These are phyloP conservation scores for Elongisporangium anandrum DNA, from an alignment of 352 stramenopile genomes.

Conservation along the genomic window DNA sequence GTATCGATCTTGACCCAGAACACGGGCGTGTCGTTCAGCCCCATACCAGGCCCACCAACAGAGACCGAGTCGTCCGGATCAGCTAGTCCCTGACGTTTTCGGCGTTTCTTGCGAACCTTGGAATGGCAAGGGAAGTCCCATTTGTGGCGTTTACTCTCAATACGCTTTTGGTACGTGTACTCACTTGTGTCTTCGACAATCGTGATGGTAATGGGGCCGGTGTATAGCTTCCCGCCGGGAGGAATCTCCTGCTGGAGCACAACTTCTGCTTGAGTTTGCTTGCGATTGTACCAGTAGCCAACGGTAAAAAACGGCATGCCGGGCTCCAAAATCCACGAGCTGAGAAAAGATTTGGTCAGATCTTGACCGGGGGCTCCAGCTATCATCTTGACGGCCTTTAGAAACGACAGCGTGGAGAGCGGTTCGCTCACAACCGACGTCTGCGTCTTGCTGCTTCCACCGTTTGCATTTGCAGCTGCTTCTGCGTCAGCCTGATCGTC, in stretches of 20 bases:
- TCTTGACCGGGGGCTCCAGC: constrained; percentile 72
- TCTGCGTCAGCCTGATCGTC: constrained; percentile 20
- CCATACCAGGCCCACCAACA: constrained; percentile 72
- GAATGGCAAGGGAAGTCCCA: constrained; percentile 85
- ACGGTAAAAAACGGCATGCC: constrained; percentile 86
- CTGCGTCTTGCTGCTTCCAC: constrained; percentile 8
- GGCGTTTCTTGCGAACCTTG: constrained; percentile 85
- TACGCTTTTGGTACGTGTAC: constrained; percentile 77
- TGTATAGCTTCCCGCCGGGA: constrained; percentile 76
- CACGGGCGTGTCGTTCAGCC: constrained; percentile 81
- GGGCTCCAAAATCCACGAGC: constrained; percentile 73
- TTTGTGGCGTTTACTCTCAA: constrained; percentile 82
- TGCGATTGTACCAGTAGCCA: constrained; percentile 87
- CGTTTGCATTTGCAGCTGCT: constrained; percentile 3
- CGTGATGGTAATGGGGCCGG: constrained; percentile 74
- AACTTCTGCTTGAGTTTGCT: constrained; percentile 82
- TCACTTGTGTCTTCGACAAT: constrained; percentile 86
- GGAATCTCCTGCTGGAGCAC: constrained; percentile 81
- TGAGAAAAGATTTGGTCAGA: constrained; percentile 77
- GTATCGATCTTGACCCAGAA: constrained; percentile 88
- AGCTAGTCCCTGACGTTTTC: constrained; percentile 74
- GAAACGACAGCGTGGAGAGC: constrained; percentile 72
- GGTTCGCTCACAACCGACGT: constrained; percentile 27
- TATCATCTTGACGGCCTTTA: constrained; percentile 80
- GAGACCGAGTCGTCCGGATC: constrained; percentile 78